Base-by-base conservation (phyloP, 306 rosid species). In the Cucumis cinereus region DNA sequence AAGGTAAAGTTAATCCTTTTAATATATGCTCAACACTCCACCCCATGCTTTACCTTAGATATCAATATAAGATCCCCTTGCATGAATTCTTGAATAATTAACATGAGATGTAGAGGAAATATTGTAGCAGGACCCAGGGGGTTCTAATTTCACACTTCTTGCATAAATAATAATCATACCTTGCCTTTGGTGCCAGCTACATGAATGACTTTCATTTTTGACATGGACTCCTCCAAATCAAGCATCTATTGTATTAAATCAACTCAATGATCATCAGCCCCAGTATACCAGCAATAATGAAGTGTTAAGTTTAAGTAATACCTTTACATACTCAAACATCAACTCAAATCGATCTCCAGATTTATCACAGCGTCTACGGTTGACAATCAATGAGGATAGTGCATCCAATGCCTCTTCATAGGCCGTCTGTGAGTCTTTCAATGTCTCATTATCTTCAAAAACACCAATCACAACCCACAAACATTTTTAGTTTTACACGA, bases 161-260 rank as follows among this genome's bases (percentile, higher is more conserved):
- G 23, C 23, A 38, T 26, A 72, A 26, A 80, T 12, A 73, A 57
- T 54, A 8, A 61, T 64, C 49, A 61, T 87, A 94, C 98, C 98
- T 94, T 94, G 68, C 98, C 97, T 84, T 94, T 94, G 79, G 97
- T 94, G 22, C 98, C 98, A 82, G 98, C 98, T 53, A 91, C 96
- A 79, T 94, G 98, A 76, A 94, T 90, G 73, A 94, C 71, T 93
- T 94, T 94, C 97, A 94, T 79, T 75, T 83, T 64, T 2, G 90
- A 85, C 82, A 91, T 87, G 14, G 90, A 75, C 85, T 91, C 97
- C 79, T 93, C 97, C 79, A 93, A 87, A 62, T 93, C 98, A 52
- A 93, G 89, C 52, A 91, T 91, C 98, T 94, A 63, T 12, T 26
- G 52, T 33, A 78, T 56, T 58, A 20, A 30, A 12, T 52, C 75